Conservation (phyloP, 2,329 filamentous ascomycete genomes). For the Aspergillus persii region DNA sequence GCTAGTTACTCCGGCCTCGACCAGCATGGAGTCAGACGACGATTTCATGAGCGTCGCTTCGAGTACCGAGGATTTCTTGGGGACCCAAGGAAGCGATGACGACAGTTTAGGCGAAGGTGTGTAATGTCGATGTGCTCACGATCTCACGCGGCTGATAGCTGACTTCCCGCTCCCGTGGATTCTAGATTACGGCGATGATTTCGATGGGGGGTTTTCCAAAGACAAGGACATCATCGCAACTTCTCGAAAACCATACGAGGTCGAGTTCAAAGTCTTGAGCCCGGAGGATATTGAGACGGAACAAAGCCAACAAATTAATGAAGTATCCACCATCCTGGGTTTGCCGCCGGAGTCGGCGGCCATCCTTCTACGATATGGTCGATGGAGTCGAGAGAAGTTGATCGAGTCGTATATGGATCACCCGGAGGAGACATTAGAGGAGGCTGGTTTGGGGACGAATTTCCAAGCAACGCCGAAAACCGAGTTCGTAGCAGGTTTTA, state of each 20-base stretch:
- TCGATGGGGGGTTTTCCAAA: conserved; percentile 62
- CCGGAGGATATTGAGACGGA: conserved; percentile 79
- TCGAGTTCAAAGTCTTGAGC: conserved; percentile 77
- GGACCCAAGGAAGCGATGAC: conserved; percentile 69
- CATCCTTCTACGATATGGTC: conserved; percentile 81
- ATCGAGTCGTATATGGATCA: conserved; percentile 97
- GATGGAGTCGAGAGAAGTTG: conserved; percentile 95
- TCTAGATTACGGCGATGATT: conserved; percentile 57
- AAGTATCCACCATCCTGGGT: conserved; percentile 88
- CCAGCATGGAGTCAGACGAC: conserved; percentile 89
- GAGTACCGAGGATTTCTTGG: conserved; percentile 70
- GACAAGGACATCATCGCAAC: conserved; percentile 71
- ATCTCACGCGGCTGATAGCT: neutral
- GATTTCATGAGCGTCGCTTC: conserved; percentile 85
- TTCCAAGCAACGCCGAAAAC: conserved; percentile 64
- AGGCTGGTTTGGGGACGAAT: conserved; percentile 73
- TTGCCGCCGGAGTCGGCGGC: conserved; percentile 86
- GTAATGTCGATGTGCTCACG: conserved; percentile 2
- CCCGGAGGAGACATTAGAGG: conserved; percentile 74
- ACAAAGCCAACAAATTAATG: conserved; percentile 80
- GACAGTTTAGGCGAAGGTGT: conserved; percentile 48
- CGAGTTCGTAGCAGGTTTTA: conserved; percentile 70
- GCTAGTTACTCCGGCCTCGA: conserved; percentile 42
- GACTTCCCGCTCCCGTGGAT: neutral
- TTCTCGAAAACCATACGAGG: conserved; percentile 73